Conservation (phyloP, 768 basidiomycete genomes). For the Lactifluus echinatus region DNA sequence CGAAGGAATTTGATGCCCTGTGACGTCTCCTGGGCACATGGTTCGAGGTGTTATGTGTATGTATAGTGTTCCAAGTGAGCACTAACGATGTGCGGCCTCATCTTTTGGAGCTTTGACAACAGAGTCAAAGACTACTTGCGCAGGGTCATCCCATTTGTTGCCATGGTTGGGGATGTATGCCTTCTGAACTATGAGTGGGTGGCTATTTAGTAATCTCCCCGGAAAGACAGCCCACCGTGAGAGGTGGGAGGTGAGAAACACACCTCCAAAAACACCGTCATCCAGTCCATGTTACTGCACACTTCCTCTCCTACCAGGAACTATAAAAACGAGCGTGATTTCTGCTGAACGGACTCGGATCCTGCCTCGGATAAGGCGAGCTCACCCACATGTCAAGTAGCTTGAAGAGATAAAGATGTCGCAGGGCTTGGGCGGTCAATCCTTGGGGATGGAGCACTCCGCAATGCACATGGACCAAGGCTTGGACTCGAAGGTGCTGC, state of each 20-base stretch:
- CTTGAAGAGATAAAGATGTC: no score
- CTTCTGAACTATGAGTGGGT: conserved; percentile 53
- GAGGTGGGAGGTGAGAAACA: conserved; percentile 18
- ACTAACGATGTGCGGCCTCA: conserved; percentile 36
- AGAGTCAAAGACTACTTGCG: conserved; percentile 35
- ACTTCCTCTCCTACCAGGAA: no score
- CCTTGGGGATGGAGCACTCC: no score
- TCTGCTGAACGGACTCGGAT: no score
- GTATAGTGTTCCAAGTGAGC: conserved; percentile 46
- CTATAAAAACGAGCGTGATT: no score
- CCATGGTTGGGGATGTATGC: conserved; percentile 40
- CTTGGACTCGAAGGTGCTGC: no score
- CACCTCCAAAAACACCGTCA: no score
- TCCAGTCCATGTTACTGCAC: no score
- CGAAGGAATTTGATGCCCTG: background rate
- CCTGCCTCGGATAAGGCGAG: no score
- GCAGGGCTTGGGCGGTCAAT: no score
- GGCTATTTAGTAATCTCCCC: conserved; percentile 60
- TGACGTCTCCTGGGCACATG: background rate
- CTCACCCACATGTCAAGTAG: no score
- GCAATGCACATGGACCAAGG: no score
- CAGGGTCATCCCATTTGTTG: conserved; percentile 41
- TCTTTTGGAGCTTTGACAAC: conserved; percentile 33
- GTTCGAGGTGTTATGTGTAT: conserved; percentile 34
- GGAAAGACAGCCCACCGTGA: conserved; percentile 50